A percentile compares a stretch with the other conserved stretches of the same genome.
These are phyloP conservation scores for Dryas integrifolia DNA, from an alignment of 331 rosid genomes.

Conservation along the genomic window DNA sequence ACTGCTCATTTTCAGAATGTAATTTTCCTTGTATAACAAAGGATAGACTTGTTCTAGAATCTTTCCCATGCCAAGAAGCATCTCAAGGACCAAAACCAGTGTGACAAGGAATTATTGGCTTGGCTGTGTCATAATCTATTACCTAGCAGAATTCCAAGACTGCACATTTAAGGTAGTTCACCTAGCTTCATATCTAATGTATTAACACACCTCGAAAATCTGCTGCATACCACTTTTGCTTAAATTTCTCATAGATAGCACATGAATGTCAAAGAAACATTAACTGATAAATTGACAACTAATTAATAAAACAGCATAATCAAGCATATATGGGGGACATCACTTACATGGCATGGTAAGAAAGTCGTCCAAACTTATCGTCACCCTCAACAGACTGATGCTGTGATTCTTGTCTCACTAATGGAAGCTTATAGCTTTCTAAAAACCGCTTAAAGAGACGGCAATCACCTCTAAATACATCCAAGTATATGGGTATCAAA, in stretches of 20 bases:
- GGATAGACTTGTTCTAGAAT: not conserved
- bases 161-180: not conserved
- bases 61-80: slow-evolving; percentile 5
- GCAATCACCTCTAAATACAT: slow-evolving; percentile 82
- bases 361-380: slow-evolving; percentile 59
- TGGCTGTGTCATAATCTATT: not conserved
- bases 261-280: not conserved
- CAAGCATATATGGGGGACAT: slow-evolving; percentile 12
- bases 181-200: not conserved
- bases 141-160: not conserved
- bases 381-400: slow-evolving; percentile 42
- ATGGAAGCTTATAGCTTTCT: slow-evolving; percentile 86
- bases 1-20: not conserved
- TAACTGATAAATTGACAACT: not conserved
- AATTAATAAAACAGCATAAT: not conserved
- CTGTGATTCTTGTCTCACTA: slow-evolving; percentile 37
- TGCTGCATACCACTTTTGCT: not conserved
- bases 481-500: slow-evolving; percentile 83
- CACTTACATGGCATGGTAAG: slow-evolving; percentile 89
- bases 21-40: not conserved
- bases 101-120: too few relatives aligned
- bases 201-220: not conserved
- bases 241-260: not conserved
- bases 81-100: not conserved
- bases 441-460: slow-evolving; percentile 56